These are phyloP conservation scores for Exserohilum rostratum DNA, from an alignment of 2,329 filamentous ascomycete species.

Conservation along the genomic window DNA sequence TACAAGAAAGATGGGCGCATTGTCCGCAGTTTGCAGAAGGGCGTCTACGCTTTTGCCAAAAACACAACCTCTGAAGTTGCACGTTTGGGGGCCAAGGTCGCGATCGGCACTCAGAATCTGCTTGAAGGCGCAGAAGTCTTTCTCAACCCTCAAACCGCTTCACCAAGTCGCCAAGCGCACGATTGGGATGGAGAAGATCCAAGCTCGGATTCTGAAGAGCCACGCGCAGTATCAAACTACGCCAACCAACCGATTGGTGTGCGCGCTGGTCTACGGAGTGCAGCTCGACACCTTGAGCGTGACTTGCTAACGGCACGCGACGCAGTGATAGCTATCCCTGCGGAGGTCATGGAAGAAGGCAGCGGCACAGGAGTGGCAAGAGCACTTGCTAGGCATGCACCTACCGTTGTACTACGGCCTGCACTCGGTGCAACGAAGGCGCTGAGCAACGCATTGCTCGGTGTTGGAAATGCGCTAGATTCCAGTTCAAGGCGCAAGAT, in stretches of 20 bases:
- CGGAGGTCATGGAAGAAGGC: conserved; percentile 84
- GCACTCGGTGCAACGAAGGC: conserved; percentile 90
- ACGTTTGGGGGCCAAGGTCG: conserved; percentile 90
- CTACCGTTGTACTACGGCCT: conserved; percentile 90
- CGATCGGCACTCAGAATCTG: conserved; percentile 92
- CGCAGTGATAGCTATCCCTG: conserved; percentile 92
- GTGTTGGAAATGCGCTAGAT: conserved; percentile 90
- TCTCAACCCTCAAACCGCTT: conserved; percentile 55
- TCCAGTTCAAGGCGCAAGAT: conserved; percentile 78
- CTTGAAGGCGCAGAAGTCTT: conserved; percentile 87
- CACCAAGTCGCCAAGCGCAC: conserved; percentile 29
- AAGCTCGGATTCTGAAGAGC: conserved; percentile 69
- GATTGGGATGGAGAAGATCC: conserved; percentile 63
- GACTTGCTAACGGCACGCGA: conserved; percentile 88
- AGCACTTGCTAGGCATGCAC: conserved; percentile 79
- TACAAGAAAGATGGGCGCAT: conserved; percentile 94
- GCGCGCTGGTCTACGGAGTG: conserved; percentile 81
- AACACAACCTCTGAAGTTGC: conserved; percentile 95
- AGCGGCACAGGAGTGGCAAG: conserved; percentile 80
- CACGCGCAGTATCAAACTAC: conserved; percentile 85
- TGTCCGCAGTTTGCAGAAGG: conserved; percentile 89
- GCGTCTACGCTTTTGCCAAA: conserved; percentile 85
- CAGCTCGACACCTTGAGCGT: conserved; percentile 79
- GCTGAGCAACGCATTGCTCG: conserved; percentile 85
- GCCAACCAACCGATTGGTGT: conserved; percentile 93